These are phyloP conservation scores for Neonothopanus nambi DNA, from an alignment of 1,284 basidiomycete species.

Conservation along the genomic window DNA sequence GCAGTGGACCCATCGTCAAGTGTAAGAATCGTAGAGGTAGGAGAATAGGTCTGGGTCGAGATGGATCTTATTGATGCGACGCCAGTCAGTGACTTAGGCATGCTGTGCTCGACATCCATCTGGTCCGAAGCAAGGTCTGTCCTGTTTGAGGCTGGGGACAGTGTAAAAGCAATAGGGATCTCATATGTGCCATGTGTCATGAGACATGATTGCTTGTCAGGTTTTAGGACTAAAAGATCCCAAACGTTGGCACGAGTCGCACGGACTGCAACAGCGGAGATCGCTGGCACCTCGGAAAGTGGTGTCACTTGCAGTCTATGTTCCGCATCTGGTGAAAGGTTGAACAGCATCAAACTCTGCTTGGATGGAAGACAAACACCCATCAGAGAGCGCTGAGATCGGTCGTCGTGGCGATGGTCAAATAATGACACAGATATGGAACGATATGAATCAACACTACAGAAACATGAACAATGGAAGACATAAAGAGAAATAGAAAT, in stretches of 20 bases:
- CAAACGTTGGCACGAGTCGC: conserved; percentile 61
- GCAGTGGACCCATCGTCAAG: conserved; percentile 49
- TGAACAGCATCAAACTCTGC: conserved; percentile 49
- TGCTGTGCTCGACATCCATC: conserved; percentile 22
- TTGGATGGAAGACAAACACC: conserved; percentile 56
- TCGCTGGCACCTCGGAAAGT: conserved; percentile 43
- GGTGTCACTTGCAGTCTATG: conserved; percentile 42
- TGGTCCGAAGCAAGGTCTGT: background rate
- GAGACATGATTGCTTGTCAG: conserved; percentile 51
- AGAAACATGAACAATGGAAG: conserved; percentile 10
- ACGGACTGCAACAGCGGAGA: conserved; percentile 57
- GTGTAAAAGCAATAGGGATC: conserved; percentile 36
- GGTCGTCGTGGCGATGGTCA: conserved; percentile 66
- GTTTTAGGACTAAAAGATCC: conserved; percentile 69
- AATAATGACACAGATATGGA: conserved; percentile 59
- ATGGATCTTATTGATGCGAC: conserved; percentile 37
- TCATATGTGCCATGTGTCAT: conserved; percentile 61
- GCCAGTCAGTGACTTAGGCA: conserved; percentile 16
- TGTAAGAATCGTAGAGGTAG: conserved; percentile 45
- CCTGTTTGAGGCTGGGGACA: conserved; percentile 23
- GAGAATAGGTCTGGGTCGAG: conserved; percentile 35
- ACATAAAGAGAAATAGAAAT: background rate
- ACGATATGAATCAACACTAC: conserved; percentile 40
- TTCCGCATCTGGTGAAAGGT: conserved; percentile 40
- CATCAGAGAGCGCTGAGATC: conserved; percentile 49